These are phyloP conservation scores for Gracilaria gracilis DNA, from an alignment of 23 red algal genomes.

Conservation along the genomic window DNA sequence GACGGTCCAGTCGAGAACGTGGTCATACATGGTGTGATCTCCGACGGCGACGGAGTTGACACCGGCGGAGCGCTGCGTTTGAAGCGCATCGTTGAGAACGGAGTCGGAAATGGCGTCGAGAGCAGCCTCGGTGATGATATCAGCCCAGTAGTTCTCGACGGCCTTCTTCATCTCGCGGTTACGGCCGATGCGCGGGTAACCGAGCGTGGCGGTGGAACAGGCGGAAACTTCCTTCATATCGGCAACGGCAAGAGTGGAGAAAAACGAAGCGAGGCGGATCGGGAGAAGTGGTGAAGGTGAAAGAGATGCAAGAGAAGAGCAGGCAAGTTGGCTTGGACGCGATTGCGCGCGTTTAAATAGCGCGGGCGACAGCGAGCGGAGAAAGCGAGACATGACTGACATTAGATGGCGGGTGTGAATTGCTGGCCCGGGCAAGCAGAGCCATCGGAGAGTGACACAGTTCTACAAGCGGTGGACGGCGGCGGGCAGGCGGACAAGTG, in stretches of 20 bases:
- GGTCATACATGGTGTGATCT: conserved; percentile 88
- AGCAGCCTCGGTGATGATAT: conserved; percentile 42
- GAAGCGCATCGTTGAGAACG: conserved; percentile 32
- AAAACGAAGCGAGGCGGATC: background rate
- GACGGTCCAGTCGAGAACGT: conserved; percentile 76
- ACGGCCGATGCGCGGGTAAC: conserved; percentile 88
- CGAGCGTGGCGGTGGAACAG: conserved; percentile 57
- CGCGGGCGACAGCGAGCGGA: conserved; percentile 10
- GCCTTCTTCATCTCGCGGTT: conserved; percentile 94
- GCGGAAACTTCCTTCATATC: conserved; percentile 25
- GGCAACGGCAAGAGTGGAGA: background rate
- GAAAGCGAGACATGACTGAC: background rate
- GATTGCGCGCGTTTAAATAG: background rate
- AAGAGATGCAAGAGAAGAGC: too few species aligned
- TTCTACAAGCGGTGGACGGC: too few species aligned
- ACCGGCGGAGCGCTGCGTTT: conserved; percentile 60
- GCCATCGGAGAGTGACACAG: too few species aligned
- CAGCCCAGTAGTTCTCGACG: conserved; percentile 79
- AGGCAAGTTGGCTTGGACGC: too few species aligned
- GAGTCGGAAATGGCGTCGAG: conserved; percentile 52
- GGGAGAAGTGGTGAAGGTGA: background rate
- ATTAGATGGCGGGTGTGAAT: background rate
- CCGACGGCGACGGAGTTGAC: conserved; percentile 67
- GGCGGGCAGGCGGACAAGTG: too few species aligned
- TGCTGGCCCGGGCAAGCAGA: background rate